Conservation (phyloP, 2,329 filamentous ascomycete genomes). For the Trichoderma oligosporum region DNA sequence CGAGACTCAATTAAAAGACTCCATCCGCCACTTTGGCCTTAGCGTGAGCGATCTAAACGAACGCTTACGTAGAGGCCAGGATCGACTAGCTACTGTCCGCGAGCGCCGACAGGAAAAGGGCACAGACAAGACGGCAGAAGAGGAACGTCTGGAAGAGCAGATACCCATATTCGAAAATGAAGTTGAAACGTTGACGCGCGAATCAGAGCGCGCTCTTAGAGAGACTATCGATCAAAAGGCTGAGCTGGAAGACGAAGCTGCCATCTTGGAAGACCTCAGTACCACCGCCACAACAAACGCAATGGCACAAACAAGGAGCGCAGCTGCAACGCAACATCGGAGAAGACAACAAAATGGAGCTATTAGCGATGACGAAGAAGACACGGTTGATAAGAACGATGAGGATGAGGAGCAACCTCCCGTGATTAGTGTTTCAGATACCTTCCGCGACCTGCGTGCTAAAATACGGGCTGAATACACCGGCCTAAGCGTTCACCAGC, state of each 20-base stretch:
- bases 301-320: slow-evolving; percentile 8
- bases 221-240: slow-evolving; percentile 47
- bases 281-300: slow-evolving; percentile 27
- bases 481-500: slow-evolving; percentile 40
- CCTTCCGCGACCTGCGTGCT: slow-evolving; percentile 37
- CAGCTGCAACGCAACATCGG: slow-evolving; percentile 12
- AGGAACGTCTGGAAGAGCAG: slow-evolving; percentile 39
- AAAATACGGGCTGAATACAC: slow-evolving; percentile 43
- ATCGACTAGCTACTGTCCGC: slow-evolving; percentile 31
- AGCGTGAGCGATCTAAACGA: slow-evolving; percentile 51
- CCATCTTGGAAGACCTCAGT: slow-evolving; percentile 37
- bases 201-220: slow-evolving; percentile 46
- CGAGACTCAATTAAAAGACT: slow-evolving; percentile 44
- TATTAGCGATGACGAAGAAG: slow-evolving; percentile 18
- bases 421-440: slow-evolving; percentile 28
- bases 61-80: slow-evolving; percentile 36
- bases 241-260: slow-evolving; percentile 48
- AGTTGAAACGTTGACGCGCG: slow-evolving; percentile 42
- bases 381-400: slow-evolving; percentile 27
- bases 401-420: slow-evolving; percentile 25
- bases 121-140: slow-evolving; percentile 34
- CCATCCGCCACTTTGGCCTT: slow-evolving; percentile 42
- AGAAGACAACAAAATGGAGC: slow-evolving; percentile 13
- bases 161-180: slow-evolving; percentile 37
- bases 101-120: slow-evolving; percentile 39